A percentile compares a stretch with the other conserved stretches of the same genome.
These are phyloP conservation scores for Sugiyamaella grinbergsii DNA, from an alignment of 1,139 yeast species.

Conservation along the genomic window DNA sequence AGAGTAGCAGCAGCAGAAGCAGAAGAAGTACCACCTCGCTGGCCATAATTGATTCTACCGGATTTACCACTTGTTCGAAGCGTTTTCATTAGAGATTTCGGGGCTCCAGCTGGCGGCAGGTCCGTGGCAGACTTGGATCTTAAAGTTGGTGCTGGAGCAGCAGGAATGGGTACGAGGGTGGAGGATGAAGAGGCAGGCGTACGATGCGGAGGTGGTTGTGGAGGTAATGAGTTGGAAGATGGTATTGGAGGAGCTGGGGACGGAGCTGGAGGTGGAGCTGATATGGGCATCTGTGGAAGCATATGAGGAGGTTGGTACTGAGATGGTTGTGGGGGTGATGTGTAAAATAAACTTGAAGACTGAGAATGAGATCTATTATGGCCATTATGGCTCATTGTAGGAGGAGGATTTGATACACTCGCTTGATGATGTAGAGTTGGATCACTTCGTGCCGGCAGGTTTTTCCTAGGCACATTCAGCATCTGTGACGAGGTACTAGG, in stretches of 20 bases:
- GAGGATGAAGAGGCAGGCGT: constrained; percentile 11
- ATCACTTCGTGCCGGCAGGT: constrained; percentile 20
- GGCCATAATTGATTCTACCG: constrained; percentile 28
- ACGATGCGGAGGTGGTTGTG: constrained; percentile 17
- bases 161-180: constrained; percentile 10
- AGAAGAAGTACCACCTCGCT: constrained; percentile 28
- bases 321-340: background rate
- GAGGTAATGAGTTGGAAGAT: background rate
- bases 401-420: background rate
- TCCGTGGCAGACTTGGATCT: constrained; percentile 23
- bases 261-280: constrained; percentile 7
- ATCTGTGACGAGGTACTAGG: background rate
- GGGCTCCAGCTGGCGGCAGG: constrained; percentile 16
- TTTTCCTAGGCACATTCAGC: constrained; percentile 19
- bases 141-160: constrained; percentile 15
- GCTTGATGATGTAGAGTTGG: constrained; percentile 7
- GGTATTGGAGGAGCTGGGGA: constrained; percentile 13
- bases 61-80: constrained; percentile 30
- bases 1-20: constrained; percentile 35
- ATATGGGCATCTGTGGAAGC: background rate
- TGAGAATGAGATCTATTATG: constrained; percentile 2
- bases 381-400: constrained; percentile 5
- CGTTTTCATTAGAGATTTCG: constrained; percentile 31
- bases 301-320: constrained; percentile 2
- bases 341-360: background rate